Evolutionary conservation across 139 green algal species (phyloP), one percentile per base, ranked within the genome.

Genomic region (Dunaliella sp.): DNA sequence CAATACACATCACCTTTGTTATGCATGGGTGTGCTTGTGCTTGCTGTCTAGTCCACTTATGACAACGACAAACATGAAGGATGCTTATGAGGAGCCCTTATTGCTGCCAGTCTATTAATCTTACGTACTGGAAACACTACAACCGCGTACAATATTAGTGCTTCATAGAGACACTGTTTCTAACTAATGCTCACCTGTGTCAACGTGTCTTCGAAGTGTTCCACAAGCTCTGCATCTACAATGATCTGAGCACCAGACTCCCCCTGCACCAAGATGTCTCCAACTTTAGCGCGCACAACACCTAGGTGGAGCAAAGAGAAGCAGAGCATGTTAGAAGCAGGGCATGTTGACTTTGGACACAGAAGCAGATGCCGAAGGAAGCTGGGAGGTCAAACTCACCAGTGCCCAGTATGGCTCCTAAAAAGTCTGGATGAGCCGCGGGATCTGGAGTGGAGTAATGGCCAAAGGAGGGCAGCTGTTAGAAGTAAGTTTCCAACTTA

Each of bases 381-480:
- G 32, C 38, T 31, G 1, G 77, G n/a, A 24, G 32, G n/a, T 38
- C 3, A 31, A 77, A 3, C 85, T 24, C 25, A 82, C 95, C 95
- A 22, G 94, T 97, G 30, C 93, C 94, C 36, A 97, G 83, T 30
- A 92, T 89, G 0, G 95, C 92, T 0, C 95, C 95, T 25, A 98
- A 82, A 38, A 98, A 97, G 90, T 98, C 95, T 24, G 90, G 88
- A 82, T 98, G 95, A 16, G 85, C 93, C 38, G 93, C 93, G 0
- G 93, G 83, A 28, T 98, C 95, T 85, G 97, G 95, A 59, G 95
- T n/a, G n/a, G n/a, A n/a, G n/a, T n/a, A n/a, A n/a, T n/a, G n/a
- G n/a, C n/a, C n/a, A n/a, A n/a, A n/a, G n/a, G n/a, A n/a, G n/a
- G n/a, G n/a, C n/a, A n/a, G n/a, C n/a, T n/a, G n/a, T n/a, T n/a